These are phyloP conservation scores for Gaultheria prostrata DNA, from an alignment of 148 eudicot species.

Conservation along the genomic window DNA sequence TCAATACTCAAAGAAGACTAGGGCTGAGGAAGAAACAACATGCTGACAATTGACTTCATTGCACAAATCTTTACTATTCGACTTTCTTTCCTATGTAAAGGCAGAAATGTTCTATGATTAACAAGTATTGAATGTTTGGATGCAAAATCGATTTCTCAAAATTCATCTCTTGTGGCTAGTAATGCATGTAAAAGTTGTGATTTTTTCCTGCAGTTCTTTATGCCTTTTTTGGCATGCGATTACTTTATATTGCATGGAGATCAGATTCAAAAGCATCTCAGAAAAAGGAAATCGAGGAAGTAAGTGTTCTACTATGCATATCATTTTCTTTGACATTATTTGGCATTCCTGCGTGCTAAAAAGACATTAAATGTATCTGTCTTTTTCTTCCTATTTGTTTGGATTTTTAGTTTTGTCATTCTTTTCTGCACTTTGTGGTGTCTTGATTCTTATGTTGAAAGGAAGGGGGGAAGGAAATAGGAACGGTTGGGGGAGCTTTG, in stretches of 20 bases:
- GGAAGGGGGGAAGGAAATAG: not conserved
- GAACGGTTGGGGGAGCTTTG: not conserved
- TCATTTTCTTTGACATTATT: conserved; percentile 6
- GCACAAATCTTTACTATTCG: not conserved
- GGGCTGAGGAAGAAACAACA: not conserved
- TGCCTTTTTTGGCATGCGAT: conserved; percentile 81
- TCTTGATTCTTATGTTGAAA: not conserved
- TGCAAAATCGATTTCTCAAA: not conserved
- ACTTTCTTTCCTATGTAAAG: not conserved
- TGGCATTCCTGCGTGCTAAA: not conserved
- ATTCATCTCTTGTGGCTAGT: conserved; percentile 7
- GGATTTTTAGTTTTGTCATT: not conserved
- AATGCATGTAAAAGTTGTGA: conserved; percentile 1
- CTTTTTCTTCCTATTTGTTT: not conserved
- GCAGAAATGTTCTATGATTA: not conserved
- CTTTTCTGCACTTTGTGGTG: not conserved
- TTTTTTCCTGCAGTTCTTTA: conserved; percentile 72
- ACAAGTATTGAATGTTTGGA: not conserved
- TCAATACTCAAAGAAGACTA: not conserved
- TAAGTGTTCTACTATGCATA: conserved; percentile 28
- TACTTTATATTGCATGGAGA: conserved; percentile 97
- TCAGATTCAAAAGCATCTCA: conserved; percentile 82
- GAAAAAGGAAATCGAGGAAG: conserved; percentile 97
- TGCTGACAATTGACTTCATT: not conserved
- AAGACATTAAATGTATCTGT: not conserved